Conservation (phyloP, 2,329 filamentous ascomycete species). For the Verticillium dahliae region DNA sequence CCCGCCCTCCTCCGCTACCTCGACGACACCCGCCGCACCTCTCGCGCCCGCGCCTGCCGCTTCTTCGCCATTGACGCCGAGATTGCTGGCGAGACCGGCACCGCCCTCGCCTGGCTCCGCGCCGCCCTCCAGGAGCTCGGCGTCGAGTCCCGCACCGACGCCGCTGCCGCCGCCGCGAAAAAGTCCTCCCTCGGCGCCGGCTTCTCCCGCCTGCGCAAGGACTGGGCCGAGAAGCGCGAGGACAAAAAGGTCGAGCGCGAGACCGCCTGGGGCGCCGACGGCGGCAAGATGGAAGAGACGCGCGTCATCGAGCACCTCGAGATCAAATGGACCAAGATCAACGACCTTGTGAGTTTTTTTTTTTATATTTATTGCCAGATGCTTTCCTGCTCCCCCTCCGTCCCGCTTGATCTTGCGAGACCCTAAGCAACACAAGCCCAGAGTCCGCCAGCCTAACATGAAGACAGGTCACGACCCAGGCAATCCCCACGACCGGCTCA, state of each 20-base stretch:
- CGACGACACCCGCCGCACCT: slow-evolving; percentile 66
- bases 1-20: slow-evolving; percentile 66
- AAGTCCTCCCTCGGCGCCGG: slow-evolving; percentile 35
- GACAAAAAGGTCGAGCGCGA: slow-evolving; percentile 73
- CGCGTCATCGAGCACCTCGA: slow-evolving; percentile 82
- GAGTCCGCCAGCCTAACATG: background rate
- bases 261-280: slow-evolving; percentile 71
- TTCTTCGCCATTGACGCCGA: slow-evolving; percentile 92
- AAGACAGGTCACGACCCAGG: slow-evolving; percentile 68
- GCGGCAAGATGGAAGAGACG: slow-evolving; percentile 76
- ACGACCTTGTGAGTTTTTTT: slow-evolving; percentile 66
- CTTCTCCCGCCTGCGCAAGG: slow-evolving; percentile 62
- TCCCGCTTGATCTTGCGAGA: no score
- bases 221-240: slow-evolving; percentile 70
- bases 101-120: slow-evolving; percentile 79
- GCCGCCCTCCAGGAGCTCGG: slow-evolving; percentile 73
- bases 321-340: slow-evolving; percentile 84
- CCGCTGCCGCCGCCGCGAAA: slow-evolving; percentile 26
- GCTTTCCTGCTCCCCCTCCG: background rate
- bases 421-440: no score
- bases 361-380: no score
- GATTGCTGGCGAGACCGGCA: slow-evolving; percentile 70
- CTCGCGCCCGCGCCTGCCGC: slow-evolving; percentile 77
- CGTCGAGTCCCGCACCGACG: slow-evolving; percentile 40
- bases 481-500: slow-evolving; percentile 64